Percentiles rank a stretch among this genome's conserved stretches.
phyloP scores from a whole-genome alignment of 306 rosid species.

The Castanea crenata region DNA sequence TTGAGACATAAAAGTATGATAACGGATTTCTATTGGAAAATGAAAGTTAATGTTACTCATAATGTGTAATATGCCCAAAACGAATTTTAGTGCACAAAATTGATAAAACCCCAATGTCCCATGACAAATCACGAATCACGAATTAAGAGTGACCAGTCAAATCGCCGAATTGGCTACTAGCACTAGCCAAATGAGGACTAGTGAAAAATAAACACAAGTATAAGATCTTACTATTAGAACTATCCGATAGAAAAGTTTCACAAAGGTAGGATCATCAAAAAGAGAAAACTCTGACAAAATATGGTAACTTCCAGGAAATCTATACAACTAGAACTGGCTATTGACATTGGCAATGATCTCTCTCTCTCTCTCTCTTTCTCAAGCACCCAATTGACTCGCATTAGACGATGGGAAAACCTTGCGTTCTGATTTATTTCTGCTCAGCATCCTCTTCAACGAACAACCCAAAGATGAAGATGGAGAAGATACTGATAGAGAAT shows the following conservation, averaged over 20 bases:
- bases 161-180: background rate
- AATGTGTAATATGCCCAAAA: background rate
- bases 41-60: too few species aligned
- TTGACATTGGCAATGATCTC: background rate
- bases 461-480: slow-evolving; percentile 51
- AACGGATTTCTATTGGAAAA: too few species aligned
- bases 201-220: background rate
- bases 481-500: background rate
- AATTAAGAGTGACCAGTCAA: background rate
- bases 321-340: background rate
- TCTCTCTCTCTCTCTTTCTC: background rate
- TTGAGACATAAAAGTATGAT: too few species aligned
- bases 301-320: slow-evolving; percentile 9
- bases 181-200: too few species aligned
- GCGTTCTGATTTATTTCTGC: slow-evolving; percentile 32
- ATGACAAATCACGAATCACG: background rate
- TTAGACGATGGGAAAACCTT: slow-evolving; percentile 52
- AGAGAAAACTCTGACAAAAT: background rate
- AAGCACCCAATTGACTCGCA: slow-evolving; percentile 27
- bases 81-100: background rate
- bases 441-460: slow-evolving; percentile 71
- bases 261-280: slow-evolving; percentile 1
- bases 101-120: background rate
- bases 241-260: background rate
- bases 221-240: background rate